Base-by-base conservation (phyloP, 129 eudicot species). In the Calendula officinalis region DNA sequence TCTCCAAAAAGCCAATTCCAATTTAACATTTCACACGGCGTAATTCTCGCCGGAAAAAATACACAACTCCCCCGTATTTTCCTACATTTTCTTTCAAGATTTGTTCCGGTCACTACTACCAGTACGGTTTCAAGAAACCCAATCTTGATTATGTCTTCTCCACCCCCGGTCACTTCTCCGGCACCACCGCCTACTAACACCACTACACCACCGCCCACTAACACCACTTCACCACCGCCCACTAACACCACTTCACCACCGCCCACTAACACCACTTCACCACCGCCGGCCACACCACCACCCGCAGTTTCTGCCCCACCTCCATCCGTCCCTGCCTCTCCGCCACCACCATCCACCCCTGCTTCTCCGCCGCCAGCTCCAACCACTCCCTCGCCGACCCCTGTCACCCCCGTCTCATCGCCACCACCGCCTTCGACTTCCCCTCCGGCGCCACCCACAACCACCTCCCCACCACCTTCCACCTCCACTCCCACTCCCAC, bases 301-400 rank as follows among this genome's bases (percentile, higher is more conserved):
- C 74, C 83, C 0, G 37, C 71, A 0, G 56, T 71, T 3, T 45
- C 75, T 12, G 67, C 79, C 34, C 56, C 83, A 1, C 44, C 83
- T 3, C 41, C 73, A 3, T 40, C 69, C 12, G 57, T 66, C 10
- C 46, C 66, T 10, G 22, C 68, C 8, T 35, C 66, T 0, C 57
- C 72, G 2, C 77, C 77, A 44, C 61, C 82, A 3, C 46, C 56
- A 14, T 32, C 64, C 38, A 51, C 38, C 5, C 61, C 64, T 5
- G 16, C 62, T 9, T 27, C 69, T 13, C 63, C 77, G 6, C 77
- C 70, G 46, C 50, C 69, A 4, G 0, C 62, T 13, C 37, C 55
- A 5, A 10, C 77, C 13, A 52, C 75, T 3, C 11, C 72, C 17
- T 10, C 71, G 37, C 72, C 72, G 36, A 5, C 73, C 42, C 59